Percentiles rank a stretch among this genome's conserved stretches.
Evolutionary conservation across 352 stramenopile species (phyloP).

Genomic region (Globisporangium solare): DNA sequence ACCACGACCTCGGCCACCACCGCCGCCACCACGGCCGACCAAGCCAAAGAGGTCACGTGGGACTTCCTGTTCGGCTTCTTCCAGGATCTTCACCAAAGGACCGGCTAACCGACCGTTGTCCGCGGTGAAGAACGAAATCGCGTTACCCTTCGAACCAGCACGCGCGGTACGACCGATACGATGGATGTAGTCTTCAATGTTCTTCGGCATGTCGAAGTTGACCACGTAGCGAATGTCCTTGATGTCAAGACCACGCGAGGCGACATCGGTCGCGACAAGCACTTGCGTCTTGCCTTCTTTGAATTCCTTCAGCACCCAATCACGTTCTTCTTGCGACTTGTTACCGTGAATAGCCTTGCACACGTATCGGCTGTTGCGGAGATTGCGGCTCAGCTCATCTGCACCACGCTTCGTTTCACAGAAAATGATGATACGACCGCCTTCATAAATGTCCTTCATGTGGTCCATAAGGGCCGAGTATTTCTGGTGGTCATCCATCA

Average conservation of each 20-base stretch:
- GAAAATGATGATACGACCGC: slow-evolving; percentile 97
- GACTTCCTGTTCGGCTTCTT: slow-evolving; percentile 87
- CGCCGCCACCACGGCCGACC: slow-evolving; percentile 49
- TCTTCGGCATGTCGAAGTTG: slow-evolving; percentile 99
- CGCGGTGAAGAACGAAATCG: slow-evolving; percentile 94
- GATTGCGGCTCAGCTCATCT: slow-evolving; percentile 93
- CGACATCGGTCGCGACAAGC: slow-evolving; percentile 98
- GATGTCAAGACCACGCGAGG: slow-evolving; percentile 98
- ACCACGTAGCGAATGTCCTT: slow-evolving; percentile 99
- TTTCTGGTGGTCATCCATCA: slow-evolving; percentile 96
- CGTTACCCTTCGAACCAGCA: slow-evolving; percentile 92
- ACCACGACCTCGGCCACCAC: slow-evolving; percentile 48
- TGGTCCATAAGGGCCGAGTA: slow-evolving; percentile 88
- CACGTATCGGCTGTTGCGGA: slow-evolving; percentile 92
- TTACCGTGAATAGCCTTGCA: slow-evolving; percentile 98
- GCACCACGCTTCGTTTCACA: slow-evolving; percentile 98
- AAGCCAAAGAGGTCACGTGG: slow-evolving; percentile 77
- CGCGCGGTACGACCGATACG: slow-evolving; percentile 98
- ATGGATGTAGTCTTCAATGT: slow-evolving; percentile 99
- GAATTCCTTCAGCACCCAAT: slow-evolving; percentile 97
- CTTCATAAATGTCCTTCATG: slow-evolving; percentile 84
- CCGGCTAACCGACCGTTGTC: slow-evolving; percentile 81
- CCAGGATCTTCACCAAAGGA: slow-evolving; percentile 87
- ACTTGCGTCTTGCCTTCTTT: slow-evolving; percentile 94
- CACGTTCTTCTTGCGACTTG: slow-evolving; percentile 97